Evolutionary conservation across 768 basidiomycete species (phyloP).

Genomic region (Amanita phalloides): DNA sequence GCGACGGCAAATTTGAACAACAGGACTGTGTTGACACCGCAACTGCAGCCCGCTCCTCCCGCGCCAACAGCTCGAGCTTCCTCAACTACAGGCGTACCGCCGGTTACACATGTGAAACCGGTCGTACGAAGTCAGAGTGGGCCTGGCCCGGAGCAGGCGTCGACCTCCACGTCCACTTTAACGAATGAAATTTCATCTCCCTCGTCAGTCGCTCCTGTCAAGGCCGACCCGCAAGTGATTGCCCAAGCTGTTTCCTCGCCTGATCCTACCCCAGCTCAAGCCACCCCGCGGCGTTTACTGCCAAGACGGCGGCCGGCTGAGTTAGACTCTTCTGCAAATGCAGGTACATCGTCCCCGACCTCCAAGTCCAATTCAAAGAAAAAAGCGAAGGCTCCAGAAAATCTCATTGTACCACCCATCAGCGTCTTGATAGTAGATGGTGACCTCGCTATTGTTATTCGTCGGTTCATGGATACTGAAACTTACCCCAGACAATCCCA

Average conservation of each 20-base stretch:
- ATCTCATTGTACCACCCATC: conserved; percentile 87
- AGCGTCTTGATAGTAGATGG: conserved; percentile 98
- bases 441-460: conserved; percentile 24
- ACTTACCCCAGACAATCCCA: conserved; percentile 75
- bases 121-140: conserved; percentile 5
- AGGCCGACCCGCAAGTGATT: conserved; percentile 1
- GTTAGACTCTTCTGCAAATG: background rate
- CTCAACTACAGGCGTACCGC: conserved; percentile 1
- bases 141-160: conserved; percentile 5
- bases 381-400: conserved; percentile 40
- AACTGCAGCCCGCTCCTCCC: background rate
- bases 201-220: background rate
- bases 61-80: background rate
- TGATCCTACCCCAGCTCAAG: background rate
- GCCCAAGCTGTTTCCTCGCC: conserved; percentile 1
- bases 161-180: background rate
- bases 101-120: background rate
- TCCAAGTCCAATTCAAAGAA: conserved; percentile 32
- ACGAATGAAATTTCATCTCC: background rate
- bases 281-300: background rate
- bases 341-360: conserved; percentile 16
- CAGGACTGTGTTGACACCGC: background rate
- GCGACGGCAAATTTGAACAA: background rate
- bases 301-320: background rate
- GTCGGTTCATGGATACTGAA: conserved; percentile 7